Evolutionary conservation across 2,329 filamentous ascomycete species (phyloP).

Genomic region (Biscogniauxia mediterranea): DNA sequence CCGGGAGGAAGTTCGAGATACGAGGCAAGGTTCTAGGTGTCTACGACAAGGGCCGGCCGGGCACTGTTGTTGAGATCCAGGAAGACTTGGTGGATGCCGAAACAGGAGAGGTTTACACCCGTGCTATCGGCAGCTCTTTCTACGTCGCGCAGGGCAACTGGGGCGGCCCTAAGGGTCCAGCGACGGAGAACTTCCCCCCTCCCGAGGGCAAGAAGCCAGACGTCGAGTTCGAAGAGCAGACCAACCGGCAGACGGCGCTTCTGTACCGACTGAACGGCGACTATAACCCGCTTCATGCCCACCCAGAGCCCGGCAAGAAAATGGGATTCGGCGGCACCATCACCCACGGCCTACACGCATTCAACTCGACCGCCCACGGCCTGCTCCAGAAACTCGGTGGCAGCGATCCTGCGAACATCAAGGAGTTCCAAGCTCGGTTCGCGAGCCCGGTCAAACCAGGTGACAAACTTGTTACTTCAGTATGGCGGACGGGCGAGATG

Average conservation of each 20-base stretch:
- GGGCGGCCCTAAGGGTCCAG: conserved; percentile 88
- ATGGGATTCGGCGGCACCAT: conserved; percentile 92
- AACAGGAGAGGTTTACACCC: conserved; percentile 68
- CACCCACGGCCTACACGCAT: conserved; percentile 85
- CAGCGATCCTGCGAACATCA: conserved; percentile 76
- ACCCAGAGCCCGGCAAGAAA: conserved; percentile 77
- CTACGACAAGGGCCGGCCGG: conserved; percentile 85
- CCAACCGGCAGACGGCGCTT: conserved; percentile 68
- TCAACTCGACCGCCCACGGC: conserved; percentile 75
- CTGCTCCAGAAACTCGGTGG: conserved; percentile 72
- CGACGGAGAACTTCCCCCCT: conserved; percentile 74
- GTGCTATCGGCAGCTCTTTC: conserved; percentile 69
- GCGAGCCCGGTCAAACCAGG: conserved; percentile 81
- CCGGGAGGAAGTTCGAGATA: conserved; percentile 71
- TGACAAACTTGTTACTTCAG: conserved; percentile 76
- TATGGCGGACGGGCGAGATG: conserved; percentile 72
- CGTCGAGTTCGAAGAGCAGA: conserved; percentile 67
- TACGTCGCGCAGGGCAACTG: conserved; percentile 78
- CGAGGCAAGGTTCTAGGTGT: conserved; percentile 77
- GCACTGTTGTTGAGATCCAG: conserved; percentile 79
- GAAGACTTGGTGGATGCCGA: conserved; percentile 69
- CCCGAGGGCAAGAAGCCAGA: conserved; percentile 72
- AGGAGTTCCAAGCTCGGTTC: conserved; percentile 86
- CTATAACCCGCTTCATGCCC: conserved; percentile 90
- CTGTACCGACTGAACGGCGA: conserved; percentile 87